Conservation (phyloP, 2,329 filamentous ascomycete genomes). For the Aspergillus niger region DNA sequence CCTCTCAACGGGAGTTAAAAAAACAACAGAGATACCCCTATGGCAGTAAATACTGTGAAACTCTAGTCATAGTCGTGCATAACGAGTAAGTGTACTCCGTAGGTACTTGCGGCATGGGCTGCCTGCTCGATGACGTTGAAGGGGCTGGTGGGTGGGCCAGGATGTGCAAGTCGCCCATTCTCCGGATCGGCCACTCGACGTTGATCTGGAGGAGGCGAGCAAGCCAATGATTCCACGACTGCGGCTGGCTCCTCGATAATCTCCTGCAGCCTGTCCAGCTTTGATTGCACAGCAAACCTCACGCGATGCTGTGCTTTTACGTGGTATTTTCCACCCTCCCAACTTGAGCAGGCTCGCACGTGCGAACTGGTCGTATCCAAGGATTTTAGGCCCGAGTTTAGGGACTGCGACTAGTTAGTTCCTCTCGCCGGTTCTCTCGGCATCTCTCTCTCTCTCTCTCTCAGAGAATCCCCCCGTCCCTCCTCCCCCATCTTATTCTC, state of each 20-base stretch:
- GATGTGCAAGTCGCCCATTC: background rate
- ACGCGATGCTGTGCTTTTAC: conserved; percentile 17
- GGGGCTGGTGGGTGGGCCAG: conserved; percentile 5
- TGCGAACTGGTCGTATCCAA: conserved; percentile 14
- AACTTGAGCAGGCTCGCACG: conserved; percentile 11
- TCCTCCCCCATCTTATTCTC: background rate
- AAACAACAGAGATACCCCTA: background rate
- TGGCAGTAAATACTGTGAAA: background rate
- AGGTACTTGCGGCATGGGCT: background rate
- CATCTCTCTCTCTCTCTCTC: background rate
- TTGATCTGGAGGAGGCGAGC: background rate
- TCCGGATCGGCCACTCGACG: conserved; percentile 4
- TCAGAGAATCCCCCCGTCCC: background rate
- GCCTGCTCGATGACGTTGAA: conserved; percentile 22
- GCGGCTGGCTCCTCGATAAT: conserved; percentile 2
- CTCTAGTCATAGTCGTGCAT: background rate
- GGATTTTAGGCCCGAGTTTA: background rate
- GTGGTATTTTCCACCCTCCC: background rate
- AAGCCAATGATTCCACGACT: conserved; percentile 4
- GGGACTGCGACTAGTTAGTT: conserved; percentile 1
- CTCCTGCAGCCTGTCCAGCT: conserved; percentile 3
- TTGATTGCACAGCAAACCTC: background rate
- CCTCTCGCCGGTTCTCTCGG: conserved; percentile 8
- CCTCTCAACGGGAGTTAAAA: background rate
- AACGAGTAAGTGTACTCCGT: background rate